These are phyloP conservation scores for Lodderomyces parapsilosis DNA, from an alignment of 1,139 yeast species.

Conservation along the genomic window DNA sequence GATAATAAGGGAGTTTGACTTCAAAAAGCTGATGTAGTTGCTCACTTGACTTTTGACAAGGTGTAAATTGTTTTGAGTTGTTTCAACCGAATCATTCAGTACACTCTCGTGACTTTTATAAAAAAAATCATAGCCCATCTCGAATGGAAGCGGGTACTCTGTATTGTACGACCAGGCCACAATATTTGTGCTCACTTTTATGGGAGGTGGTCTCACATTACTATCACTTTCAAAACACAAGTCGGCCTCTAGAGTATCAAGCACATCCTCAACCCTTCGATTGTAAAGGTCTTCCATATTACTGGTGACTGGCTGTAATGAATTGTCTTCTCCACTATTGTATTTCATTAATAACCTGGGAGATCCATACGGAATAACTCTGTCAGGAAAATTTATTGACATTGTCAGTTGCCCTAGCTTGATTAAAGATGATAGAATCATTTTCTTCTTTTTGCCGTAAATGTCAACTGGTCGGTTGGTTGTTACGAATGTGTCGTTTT, in stretches of 20 bases:
- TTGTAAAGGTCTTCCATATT: constrained; percentile 34
- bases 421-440: constrained; percentile 33
- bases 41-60: constrained; percentile 34
- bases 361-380: constrained; percentile 37
- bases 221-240: constrained; percentile 20
- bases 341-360: constrained; percentile 41
- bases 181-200: constrained; percentile 36
- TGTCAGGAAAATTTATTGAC: constrained; percentile 34
- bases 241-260: constrained; percentile 25
- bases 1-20: constrained; percentile 31
- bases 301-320: constrained; percentile 19
- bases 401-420: constrained; percentile 38
- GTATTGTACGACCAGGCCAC: constrained; percentile 44
- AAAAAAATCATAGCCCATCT: constrained; percentile 43
- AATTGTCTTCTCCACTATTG: constrained; percentile 22
- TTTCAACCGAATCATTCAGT: constrained; percentile 26
- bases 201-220: constrained; percentile 30
- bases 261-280: constrained; percentile 23
- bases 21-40: constrained; percentile 34
- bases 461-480: constrained; percentile 19
- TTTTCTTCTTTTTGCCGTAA: constrained; percentile 40
- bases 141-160: constrained; percentile 44
- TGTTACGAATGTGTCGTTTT: neutral
- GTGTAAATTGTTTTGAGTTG: constrained; percentile 38
- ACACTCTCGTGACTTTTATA: constrained; percentile 17